Conservation (phyloP, 345 rosid species). For the Turnera subulata region DNA sequence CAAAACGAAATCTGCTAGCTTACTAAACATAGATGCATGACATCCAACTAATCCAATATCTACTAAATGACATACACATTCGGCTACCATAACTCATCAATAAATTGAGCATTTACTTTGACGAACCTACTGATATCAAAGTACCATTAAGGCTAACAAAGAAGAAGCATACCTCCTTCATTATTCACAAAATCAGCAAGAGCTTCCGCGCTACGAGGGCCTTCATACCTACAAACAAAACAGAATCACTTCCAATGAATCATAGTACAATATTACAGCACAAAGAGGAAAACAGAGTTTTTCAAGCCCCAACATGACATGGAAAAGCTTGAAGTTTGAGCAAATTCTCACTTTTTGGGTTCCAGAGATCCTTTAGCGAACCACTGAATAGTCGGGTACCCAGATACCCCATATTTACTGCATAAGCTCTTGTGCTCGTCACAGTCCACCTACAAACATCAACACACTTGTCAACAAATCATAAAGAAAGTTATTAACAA, state of each 20-base stretch:
- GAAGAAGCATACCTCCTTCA: constrained; percentile 66
- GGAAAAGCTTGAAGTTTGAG: background rate
- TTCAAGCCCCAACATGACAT: background rate
- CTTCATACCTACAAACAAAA: constrained; percentile 62
- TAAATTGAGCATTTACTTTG: too few relatives aligned
- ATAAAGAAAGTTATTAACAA: background rate
- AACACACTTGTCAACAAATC: constrained; percentile 2
- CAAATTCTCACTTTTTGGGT: constrained; percentile 73
- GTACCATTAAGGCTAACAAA: constrained; percentile 1
- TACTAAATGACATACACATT: too few relatives aligned
- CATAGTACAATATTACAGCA: background rate
- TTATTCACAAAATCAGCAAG: constrained; percentile 81
- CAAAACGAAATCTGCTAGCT: too few relatives aligned
- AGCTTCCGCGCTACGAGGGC: constrained; percentile 78
- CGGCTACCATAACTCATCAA: too few relatives aligned
- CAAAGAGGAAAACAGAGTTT: background rate
- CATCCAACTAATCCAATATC: too few relatives aligned
- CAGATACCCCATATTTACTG: constrained; percentile 85
- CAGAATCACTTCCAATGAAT: background rate
- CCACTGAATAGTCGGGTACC: constrained; percentile 97
- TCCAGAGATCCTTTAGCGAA: constrained; percentile 94
- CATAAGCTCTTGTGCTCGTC: constrained; percentile 92
- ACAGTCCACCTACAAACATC: constrained; percentile 77
- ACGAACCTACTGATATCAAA: background rate
- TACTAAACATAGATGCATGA: too few relatives aligned